phyloP scores from a whole-genome alignment of 768 basidiomycete species.

The Filobasidium floriforme region DNA sequence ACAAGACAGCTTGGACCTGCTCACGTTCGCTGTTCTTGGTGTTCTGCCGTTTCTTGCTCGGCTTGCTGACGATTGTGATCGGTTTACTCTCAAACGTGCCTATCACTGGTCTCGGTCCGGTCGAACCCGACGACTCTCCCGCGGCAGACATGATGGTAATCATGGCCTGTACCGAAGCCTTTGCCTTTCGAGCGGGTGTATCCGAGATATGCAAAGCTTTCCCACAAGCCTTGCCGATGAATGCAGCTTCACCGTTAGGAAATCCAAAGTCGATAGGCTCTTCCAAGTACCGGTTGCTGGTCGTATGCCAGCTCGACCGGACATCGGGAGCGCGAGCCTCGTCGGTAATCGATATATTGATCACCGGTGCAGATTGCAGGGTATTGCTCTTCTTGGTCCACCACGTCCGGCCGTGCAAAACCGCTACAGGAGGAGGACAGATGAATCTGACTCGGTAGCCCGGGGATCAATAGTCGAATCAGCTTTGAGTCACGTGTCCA shows the following conservation, averaged over 20 bases:
- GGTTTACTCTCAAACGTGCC: slow-evolving; percentile 84
- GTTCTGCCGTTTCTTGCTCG: slow-evolving; percentile 91
- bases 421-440: slow-evolving; percentile 86
- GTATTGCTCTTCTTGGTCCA: slow-evolving; percentile 72
- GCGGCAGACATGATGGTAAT: slow-evolving; percentile 50
- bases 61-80: slow-evolving; percentile 98
- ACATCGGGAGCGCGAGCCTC: slow-evolving; percentile 80
- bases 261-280: slow-evolving; percentile 31
- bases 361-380: slow-evolving; percentile 55
- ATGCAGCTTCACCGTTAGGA: slow-evolving; percentile 55
- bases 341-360: slow-evolving; percentile 84
- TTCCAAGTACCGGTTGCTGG: slow-evolving; percentile 76
- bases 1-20: slow-evolving; percentile 19
- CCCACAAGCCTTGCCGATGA: slow-evolving; percentile 85
- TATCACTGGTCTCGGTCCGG: slow-evolving; percentile 52
- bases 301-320: slow-evolving; percentile 76
- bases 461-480: background rate
- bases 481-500: background rate
- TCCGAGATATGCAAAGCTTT: slow-evolving; percentile 93
- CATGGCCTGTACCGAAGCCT: slow-evolving; percentile 76
- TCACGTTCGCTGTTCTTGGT: slow-evolving; percentile 85
- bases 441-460: slow-evolving; percentile 56
- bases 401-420: slow-evolving; percentile 90
- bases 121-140: background rate
- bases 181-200: slow-evolving; percentile 76